Conservation (phyloP, 306 rosid species). For the Acacia acuminata region DNA sequence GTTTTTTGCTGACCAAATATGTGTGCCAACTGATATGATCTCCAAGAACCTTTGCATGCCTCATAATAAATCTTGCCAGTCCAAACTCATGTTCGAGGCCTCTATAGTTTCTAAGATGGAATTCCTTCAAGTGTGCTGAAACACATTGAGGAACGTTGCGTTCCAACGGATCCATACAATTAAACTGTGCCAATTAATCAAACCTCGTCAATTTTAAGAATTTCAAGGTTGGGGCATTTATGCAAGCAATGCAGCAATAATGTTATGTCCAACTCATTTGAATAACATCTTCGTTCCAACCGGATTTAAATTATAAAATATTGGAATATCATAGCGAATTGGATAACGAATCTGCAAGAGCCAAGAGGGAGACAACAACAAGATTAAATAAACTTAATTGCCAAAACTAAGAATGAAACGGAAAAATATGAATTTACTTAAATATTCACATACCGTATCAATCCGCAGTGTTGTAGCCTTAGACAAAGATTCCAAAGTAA, state of each 20-base stretch:
- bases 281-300: too few relatives aligned
- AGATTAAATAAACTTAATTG: too few relatives aligned
- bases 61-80: not conserved
- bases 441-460: not conserved
- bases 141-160: not conserved
- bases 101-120: not conserved
- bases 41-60: not conserved
- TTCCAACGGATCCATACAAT: too few relatives aligned
- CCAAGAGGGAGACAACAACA: not conserved
- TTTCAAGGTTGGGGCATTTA: not conserved
- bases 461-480: not conserved
- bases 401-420: not conserved
- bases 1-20: too few relatives aligned
- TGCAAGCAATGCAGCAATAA: too few relatives aligned
- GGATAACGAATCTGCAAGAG: not conserved
- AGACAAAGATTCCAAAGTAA: not conserved
- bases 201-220: not conserved
- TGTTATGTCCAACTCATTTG: too few relatives aligned
- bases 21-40: not conserved
- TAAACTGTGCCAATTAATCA: not conserved
- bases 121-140: not conserved
- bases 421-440: not conserved
- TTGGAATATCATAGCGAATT: not conserved
- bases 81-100: not conserved
- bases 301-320: not conserved